These are phyloP conservation scores for Botrytis aclada DNA, from an alignment of 2,329 filamentous ascomycete species.

Conservation along the genomic window DNA sequence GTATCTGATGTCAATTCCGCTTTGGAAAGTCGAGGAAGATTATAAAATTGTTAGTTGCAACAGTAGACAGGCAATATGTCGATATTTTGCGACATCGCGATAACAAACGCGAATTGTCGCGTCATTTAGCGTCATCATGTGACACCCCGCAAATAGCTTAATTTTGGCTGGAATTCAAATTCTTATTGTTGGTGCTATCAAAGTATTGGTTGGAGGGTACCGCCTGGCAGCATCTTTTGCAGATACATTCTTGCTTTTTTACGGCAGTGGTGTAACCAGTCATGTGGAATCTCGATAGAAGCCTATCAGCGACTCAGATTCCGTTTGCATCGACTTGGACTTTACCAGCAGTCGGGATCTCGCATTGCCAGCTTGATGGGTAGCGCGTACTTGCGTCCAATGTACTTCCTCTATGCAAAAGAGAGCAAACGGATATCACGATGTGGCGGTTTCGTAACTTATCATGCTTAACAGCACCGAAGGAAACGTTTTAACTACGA, in stretches of 20 bases:
- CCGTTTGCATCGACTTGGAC: background rate
- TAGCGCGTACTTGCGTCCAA: background rate
- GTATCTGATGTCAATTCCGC: constrained; percentile 16
- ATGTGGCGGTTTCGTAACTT: background rate
- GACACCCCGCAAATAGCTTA: constrained; percentile 5
- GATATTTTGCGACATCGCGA: background rate
- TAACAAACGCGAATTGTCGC: constrained; percentile 8
- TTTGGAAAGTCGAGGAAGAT: background rate
- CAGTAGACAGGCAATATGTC: background rate
- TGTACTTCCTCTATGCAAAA: background rate
- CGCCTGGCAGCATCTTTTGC: background rate
- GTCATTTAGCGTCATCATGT: constrained; percentile 10
- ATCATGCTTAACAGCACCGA: background rate
- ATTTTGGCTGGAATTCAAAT: background rate
- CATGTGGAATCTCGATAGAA: background rate
- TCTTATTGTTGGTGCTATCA: background rate
- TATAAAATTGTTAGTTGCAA: background rate
- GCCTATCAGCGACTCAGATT: background rate
- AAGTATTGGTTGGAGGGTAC: background rate
- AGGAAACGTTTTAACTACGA: background rate
- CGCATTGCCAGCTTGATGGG: background rate
- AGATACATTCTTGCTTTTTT: background rate
- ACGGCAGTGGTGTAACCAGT: background rate
- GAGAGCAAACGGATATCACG: background rate
- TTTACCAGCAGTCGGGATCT: background rate